A percentile compares a stretch with the other conserved stretches of the same genome.
Conservation (phyloP, 2,329 filamentous ascomycete genomes). For the Talaromyces pinophilus region DNA sequence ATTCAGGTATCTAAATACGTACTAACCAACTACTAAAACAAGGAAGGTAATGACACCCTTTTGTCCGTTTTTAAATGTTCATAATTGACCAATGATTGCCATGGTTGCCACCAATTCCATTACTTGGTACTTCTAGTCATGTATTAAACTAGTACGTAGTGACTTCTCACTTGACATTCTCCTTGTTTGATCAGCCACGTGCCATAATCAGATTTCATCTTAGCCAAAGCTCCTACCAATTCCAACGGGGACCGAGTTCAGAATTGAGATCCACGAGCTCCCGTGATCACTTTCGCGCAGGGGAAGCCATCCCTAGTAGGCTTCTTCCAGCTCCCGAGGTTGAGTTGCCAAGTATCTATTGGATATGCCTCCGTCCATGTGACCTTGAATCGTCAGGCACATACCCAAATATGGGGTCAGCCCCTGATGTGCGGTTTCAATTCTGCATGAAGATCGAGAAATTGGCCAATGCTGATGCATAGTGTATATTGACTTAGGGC, state of each 20-base stretch:
- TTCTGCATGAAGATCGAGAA: constrained; percentile 6
- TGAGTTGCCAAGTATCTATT: background rate
- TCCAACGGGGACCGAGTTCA: background rate
- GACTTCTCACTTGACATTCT: background rate
- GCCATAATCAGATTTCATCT: background rate
- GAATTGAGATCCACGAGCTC: background rate
- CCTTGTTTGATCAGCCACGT: constrained; percentile 4
- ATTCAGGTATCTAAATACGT: background rate
- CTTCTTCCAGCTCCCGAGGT: constrained; percentile 1
- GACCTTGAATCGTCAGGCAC: constrained; percentile 12
- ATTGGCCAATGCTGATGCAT: constrained; percentile 11
- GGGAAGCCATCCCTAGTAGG: background rate
- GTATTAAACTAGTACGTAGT: background rate
- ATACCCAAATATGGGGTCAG: constrained; percentile 5
- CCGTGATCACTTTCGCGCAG: background rate
- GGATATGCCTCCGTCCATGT: constrained; percentile 3
- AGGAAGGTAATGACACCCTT: background rate
- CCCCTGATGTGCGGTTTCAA: constrained; percentile 3
- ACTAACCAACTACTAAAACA: background rate
- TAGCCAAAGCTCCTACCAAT: background rate
- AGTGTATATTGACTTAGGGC: constrained; percentile 3
- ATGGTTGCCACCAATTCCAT: background rate
- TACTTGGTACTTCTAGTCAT: background rate
- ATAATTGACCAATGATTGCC: background rate
- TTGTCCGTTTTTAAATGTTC: background rate